Evolutionary conservation across 495 filamentous ascomycete species (phyloP), one percentile per base, ranked within the genome.

Genomic region (Bacidia rubella): DNA sequence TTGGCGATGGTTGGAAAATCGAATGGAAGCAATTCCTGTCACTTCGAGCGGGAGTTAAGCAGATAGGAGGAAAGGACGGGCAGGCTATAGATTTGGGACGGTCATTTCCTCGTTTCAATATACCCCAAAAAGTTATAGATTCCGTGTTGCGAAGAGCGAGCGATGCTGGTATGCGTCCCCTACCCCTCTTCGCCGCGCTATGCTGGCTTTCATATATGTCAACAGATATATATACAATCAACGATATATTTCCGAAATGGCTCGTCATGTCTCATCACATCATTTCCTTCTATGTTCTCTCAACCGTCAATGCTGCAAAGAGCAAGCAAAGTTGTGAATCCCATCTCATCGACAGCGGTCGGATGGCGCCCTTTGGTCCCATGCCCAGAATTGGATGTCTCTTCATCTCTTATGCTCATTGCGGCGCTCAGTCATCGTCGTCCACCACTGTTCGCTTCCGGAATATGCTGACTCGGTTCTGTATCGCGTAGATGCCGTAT

Each of bases 401-500:
- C 15, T 15, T 35, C 29, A 35, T 35, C 29, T 35, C 29, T 7
- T 35, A 5, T 5, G 15, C 29, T 7, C 15, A n/a, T n/a, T n/a
- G n/a, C n/a, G n/a, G 29, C 29, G 29, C 29, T 50, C 27, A 39
- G 51, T 60, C 67, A 63, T 76, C 73, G 27, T 74, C 71, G 38
- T 75, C 73, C 2, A 54, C 45, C 2, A 63, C 56, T 10, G 63
- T 57, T 48, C 66, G 62, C 53, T 56, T 56, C 3, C 63, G 62
- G 55, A 71, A 71, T 55, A 73, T 65, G 0, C 62, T 62, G 47
- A 73, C 59, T 20, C 65, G 69, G 60, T 73, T 69, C 42, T 73
- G 67, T 21, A 71, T 60, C 20, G 69, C 66, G 63, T 80, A 87
- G 69, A 87, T 86, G 51, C 73, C 75, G 61, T 82, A 84, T 39